Evolutionary conservation across 768 basidiomycete species (phyloP), one percentile per base, ranked within the genome.

Genomic region (Pleurotus tuber-regium): DNA sequence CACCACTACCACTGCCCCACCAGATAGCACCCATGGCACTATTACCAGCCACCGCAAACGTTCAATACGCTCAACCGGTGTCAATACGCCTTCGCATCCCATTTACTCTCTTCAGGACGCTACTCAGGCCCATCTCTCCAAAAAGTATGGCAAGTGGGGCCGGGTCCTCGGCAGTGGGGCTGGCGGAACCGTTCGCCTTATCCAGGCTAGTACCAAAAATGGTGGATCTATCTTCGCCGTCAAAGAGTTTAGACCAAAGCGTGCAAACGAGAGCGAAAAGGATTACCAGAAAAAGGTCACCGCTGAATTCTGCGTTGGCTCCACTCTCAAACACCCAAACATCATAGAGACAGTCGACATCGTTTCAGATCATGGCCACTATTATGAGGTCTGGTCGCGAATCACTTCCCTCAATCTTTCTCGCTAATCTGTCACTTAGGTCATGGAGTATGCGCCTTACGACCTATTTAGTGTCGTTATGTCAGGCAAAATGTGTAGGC

Each of bases 271-370:
- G 75, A 80, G 80, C 23, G 92, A 94, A 70, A 89, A 92, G 70
- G 97, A 99, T 74, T 99, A 98, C 66, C 93, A 98, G 84, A 96
- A 98, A 76, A 98, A 99, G 73, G 95, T 98, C 52, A 97, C 95
- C 1, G 96, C 96, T 23, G 97, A 99, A 68, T 99, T 99, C 64
- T 99, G 96, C 61, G 95, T 98, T 14, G 94, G 97, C 53, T 89
- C 88, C 19, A 89, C 90, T 38, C 76, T 99, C 63, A 92, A 95
- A 69, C 97, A 99, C 62, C 73, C 84, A 53, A 98, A 99, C 62
- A 92, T 98, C 67, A 98, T 98, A 66, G 85, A 97, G 68, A 99
- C 97, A 26, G 86, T 99, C 55, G 97, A 99, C 66, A 98, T 99
- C 68, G 92, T 98, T 50, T 89, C 86, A 54, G 97, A 98, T 72